Conservation (phyloP, 179 eudicot genomes). For the Amaranthus tricolor region DNA sequence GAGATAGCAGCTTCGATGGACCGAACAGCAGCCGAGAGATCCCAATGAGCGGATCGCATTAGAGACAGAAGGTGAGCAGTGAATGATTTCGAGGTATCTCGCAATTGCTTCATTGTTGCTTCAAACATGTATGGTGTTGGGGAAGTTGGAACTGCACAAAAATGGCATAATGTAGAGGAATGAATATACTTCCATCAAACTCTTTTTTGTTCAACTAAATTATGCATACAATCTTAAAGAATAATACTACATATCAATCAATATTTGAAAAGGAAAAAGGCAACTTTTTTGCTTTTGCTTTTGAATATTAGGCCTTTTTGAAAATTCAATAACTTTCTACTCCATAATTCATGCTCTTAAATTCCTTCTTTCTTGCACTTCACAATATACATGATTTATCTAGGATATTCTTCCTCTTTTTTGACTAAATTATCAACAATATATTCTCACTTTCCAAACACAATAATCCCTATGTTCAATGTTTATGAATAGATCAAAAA, state of each 20-base stretch:
- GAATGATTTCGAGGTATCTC: slow-evolving; percentile 77
- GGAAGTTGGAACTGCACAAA: slow-evolving; percentile 38
- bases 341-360: not conserved
- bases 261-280: not conserved
- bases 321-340: slow-evolving; percentile 17
- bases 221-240: not conserved
- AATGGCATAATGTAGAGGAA: not conserved
- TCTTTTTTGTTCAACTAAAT: not conserved
- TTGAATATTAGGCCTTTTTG: slow-evolving; percentile 17
- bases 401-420: slow-evolving; percentile 19
- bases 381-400: slow-evolving; percentile 5
- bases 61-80: slow-evolving; percentile 73
- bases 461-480: not conserved
- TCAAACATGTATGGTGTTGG: slow-evolving; percentile 75
- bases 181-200: not conserved
- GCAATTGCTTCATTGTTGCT: slow-evolving; percentile 59
- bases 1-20: slow-evolving; percentile 73
- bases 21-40: slow-evolving; percentile 74
- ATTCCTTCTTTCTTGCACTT: slow-evolving; percentile 19
- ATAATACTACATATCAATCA: not conserved
- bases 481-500: not conserved
- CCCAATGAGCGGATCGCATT: slow-evolving; percentile 90
- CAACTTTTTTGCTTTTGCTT: slow-evolving; percentile 19
- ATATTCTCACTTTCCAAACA: not conserved
- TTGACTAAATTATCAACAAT: not conserved